Evolutionary conservation across 2,329 filamentous ascomycete species (phyloP), one percentile per base, ranked within the genome.

Genomic region (Ophiostoma himal-ulmi): DNA sequence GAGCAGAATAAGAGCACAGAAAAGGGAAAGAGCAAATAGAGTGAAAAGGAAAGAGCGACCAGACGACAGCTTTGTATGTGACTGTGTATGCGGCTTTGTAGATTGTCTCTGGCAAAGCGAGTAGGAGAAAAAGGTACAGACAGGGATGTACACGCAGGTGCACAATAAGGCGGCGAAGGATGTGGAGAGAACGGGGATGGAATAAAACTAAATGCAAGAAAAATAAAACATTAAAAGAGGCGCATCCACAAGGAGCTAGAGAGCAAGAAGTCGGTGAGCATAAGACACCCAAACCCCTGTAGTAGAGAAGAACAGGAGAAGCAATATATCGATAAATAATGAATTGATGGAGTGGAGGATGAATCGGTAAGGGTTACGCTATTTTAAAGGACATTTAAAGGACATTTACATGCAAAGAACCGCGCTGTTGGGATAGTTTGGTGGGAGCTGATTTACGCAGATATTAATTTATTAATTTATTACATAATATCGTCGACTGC

Each of bases 191-290:
- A 37, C 68, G n/a, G 64, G 68, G 34, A 26, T 5, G 3, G 68
- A 71, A 64, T 71, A 54, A 69, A 69, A 69, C 20, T 39, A 67
- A 69, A 39, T 41, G 54, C 62, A 14, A 57, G 64, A 66, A 68
- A 44, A 30, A 70, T 64, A 64, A 3, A 34, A 66, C 52, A 67
- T 70, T 30, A 30, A 70, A 71, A 68, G 71, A 75, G 36, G 54
- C 52, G 62, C 41, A 44, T 60, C 67, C 67, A 67, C 70, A 39
- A 41, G 44, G 44, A n/a, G 44, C 44, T 17, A 14, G 69, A 26
- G 69, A 26, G 60, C 64, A 67, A 76, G 72, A 76, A 77, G 77
- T 78, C 77, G 77, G 77, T 78, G 77, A 78, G 75, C 75, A 74
- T 75, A 73, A 78, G 65, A 68, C 70, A 69, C 67, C 65, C 13